phyloP scores from a whole-genome alignment of 129 eudicot species.

The Heracleum sosnowskyi region DNA sequence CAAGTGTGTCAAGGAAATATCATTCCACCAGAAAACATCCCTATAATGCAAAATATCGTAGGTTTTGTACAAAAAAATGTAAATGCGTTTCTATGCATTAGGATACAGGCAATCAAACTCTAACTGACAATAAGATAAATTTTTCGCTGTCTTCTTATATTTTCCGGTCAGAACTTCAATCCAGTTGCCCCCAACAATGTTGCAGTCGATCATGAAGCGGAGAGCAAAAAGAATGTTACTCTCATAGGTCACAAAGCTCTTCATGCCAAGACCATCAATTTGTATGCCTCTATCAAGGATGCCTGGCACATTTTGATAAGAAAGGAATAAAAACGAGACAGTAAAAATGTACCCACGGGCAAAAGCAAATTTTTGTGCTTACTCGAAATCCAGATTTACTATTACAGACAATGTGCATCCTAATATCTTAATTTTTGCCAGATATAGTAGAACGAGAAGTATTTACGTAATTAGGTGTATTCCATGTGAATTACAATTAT shows the following conservation, averaged over 20 bases:
- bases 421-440: background rate
- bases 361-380: background rate
- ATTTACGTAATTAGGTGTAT: background rate
- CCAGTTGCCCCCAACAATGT: slow-evolving; percentile 97
- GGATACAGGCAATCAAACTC: slow-evolving; percentile 99
- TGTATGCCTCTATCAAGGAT: slow-evolving; percentile 92
- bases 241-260: slow-evolving; percentile 90
- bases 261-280: slow-evolving; percentile 86
- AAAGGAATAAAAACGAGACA: background rate
- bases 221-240: slow-evolving; percentile 93
- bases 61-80: slow-evolving; percentile 9
- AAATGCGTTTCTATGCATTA: slow-evolving; percentile 8
- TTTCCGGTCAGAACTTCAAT: slow-evolving; percentile 79
- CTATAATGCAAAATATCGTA: background rate
- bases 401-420: background rate
- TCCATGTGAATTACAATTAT: background rate
- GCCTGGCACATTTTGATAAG: slow-evolving; percentile 43
- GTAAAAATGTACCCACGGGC: background rate
- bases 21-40: slow-evolving; percentile 3
- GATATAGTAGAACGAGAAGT: background rate
- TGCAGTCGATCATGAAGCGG: slow-evolving; percentile 95
- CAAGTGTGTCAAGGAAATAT: slow-evolving; percentile 36
- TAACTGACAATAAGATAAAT: slow-evolving; percentile 67
- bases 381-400: background rate
- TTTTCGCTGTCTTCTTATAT: slow-evolving; percentile 57